Base-by-base conservation (phyloP, 1,284 basidiomycete genomes). In the Sanghuangporus baumii region DNA sequence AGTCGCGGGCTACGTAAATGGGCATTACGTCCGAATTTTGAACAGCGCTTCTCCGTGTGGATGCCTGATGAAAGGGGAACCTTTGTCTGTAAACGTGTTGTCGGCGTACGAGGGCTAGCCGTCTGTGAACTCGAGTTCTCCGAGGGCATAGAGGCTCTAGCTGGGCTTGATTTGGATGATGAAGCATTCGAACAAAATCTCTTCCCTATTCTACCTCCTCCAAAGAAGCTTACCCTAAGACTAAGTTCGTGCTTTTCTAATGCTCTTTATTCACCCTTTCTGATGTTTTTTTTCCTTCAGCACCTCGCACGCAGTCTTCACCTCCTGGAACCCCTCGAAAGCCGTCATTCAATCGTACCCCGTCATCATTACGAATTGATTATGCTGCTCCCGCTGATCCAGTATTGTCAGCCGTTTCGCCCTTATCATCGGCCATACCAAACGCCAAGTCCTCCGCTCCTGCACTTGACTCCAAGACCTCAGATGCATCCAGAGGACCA, bases 91-190 rank as follows among this genome's bases (percentile, higher is more conserved):
- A 74, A 73, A 34, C 76, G 73, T 34, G 76, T 89, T 48, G 68
- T 78, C 64, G 76, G 84, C 69, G 71, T 79, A 62, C 59, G 65
- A 18, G 63, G 77, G 5, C 74, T 82, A 23, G 88, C 85, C n/a
- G 86, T 92, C 48, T 85, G 87, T 58, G 85, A 85, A 48, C 77
- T 92, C 54, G 89, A 91, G 68, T 87, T 83, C 67, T 88, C 89
- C 11, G 81, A 84, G 62, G 72, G 77, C 20, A 70, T 90, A 31
- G 88, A 91, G 67, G 74, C 80, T 23, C 75, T 90, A 72, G 83
- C 82, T 34, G 82, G 78, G 16, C 67, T 76, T 31, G 57, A 74
- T 57, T 69, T 74, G 60, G 69, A 69, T 54, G 65, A 59, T 50
- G 62, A 26, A 54, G 65, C 40, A 41, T 68, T 11, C 62, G 67